Evolutionary conservation across 176 grass and related monocot genomes (phyloP), one percentile per base, ranked within the genome.

Genomic region (Sorghum bicolor): DNA sequence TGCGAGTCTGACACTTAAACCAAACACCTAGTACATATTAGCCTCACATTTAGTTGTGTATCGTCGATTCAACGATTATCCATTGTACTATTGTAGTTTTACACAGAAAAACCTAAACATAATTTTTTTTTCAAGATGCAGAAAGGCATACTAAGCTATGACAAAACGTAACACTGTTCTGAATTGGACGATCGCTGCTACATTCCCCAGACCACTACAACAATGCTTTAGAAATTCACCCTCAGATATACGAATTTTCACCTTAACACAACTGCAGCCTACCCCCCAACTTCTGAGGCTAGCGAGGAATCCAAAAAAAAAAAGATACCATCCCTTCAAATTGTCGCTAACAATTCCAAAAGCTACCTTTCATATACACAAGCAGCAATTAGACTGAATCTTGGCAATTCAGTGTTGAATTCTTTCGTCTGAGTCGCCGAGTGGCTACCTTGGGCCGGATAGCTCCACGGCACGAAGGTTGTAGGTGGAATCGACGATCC

Each of bases 401-500:
- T 57, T 41, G 70, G 44, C 60, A 39, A 81, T 69, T 31, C 67
- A 68, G 79, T 85, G 32, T 39, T 50, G 47, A 75, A 47, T 74
- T 50, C 43, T 70, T 69, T 47, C 36, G 10, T 44, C 47, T 24
- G 61, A 52, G 24, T 2, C 26, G 24, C 30, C 41, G 38, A 31
- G 44, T 52, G 30, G 55, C 71, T 8, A 95, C 83, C 93, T 92
- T 65, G 93, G 93, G 19, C 88, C 88, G 10, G 90, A 95, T 30
- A 95, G 82, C 45, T 95, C 93, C 57, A 88, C 82, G 0, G 88
- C 83, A 2, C 75, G 80, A 48, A 92, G 82, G 82, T 92, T 90
- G 39, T 92, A 79, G 0, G 82, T 95, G 12, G 93, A 92, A 62
- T 92, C 90, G n/a, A 86, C 83, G 20, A 86, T 86, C 83, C 90